Conservation (phyloP, 2,329 filamentous ascomycete species). For the Diaporthe helianthi region DNA sequence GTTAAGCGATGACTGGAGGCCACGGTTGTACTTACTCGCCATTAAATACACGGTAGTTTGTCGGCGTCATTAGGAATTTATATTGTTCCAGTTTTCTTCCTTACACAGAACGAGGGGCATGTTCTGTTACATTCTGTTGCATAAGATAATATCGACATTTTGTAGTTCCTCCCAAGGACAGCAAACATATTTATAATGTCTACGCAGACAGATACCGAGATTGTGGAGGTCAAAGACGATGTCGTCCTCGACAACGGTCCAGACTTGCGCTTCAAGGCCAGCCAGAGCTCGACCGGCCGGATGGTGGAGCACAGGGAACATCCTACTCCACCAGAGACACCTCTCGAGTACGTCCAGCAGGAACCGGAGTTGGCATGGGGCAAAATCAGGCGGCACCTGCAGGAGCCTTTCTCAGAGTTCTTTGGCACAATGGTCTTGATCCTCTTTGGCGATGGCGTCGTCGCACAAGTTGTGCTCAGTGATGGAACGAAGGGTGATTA, state of each 20-base stretch:
- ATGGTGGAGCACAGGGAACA: slow-evolving; percentile 13
- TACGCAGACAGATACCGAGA: background rate
- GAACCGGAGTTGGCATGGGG: background rate
- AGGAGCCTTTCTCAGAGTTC: slow-evolving; percentile 71
- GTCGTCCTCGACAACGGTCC: background rate
- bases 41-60: slow-evolving; percentile 20
- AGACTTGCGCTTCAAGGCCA: slow-evolving; percentile 12
- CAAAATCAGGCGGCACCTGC: slow-evolving; percentile 40
- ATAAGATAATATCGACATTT: background rate
- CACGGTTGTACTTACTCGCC: background rate
- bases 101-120: background rate
- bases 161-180: background rate
- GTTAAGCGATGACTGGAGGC: slow-evolving; percentile 9
- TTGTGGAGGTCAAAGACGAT: slow-evolving; percentile 15
- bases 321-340: slow-evolving; percentile 1
- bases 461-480: slow-evolving; percentile 72
- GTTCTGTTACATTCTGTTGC: background rate
- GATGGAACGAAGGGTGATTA: slow-evolving; percentile 54
- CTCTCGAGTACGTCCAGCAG: background rate
- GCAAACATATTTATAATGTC: background rate
- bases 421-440: slow-evolving; percentile 72
- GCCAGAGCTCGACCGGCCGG: slow-evolving; percentile 2
- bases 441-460: slow-evolving; percentile 74
- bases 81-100: background rate
- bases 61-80: background rate